Evolutionary conservation across 192 early-diverging fungal genomes (phyloP).

Genomic region (Chytriomyces confervae): DNA sequence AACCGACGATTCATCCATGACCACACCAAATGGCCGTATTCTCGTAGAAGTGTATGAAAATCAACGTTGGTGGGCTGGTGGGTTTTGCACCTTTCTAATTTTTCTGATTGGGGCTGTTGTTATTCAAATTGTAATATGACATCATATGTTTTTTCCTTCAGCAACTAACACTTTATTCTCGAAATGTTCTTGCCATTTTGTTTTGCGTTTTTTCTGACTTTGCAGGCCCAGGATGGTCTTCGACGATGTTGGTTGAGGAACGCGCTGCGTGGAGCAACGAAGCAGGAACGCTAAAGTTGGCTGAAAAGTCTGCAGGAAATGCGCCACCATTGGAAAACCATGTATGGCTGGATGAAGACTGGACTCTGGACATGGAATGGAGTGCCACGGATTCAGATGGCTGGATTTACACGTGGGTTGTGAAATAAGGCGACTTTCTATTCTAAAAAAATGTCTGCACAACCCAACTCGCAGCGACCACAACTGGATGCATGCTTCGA

Average conservation of each 20-base stretch:
- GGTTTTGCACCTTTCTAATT: neutral
- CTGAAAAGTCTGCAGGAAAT: neutral
- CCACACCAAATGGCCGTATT: neutral
- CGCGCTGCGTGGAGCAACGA: conserved; percentile 18
- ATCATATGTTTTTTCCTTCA: neutral
- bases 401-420: conserved; percentile 29
- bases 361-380: conserved; percentile 25
- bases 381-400: conserved; percentile 21
- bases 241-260: conserved; percentile 19
- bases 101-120: neutral
- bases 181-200: neutral
- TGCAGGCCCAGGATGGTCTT: conserved; percentile 28
- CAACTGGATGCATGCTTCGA: conserved; percentile 21
- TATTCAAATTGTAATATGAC: too few relatives aligned
- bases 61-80: conserved; percentile 37
- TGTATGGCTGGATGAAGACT: conserved; percentile 24
- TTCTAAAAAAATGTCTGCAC: neutral
- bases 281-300: neutral
- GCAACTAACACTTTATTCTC: neutral
- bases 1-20: neutral
- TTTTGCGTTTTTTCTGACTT: neutral
- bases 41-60: conserved; percentile 32
- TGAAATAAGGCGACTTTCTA: neutral
- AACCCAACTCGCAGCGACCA: conserved; percentile 13
- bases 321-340: conserved; percentile 9